Evolutionary conservation across 169 alveolate genomes (phyloP), one percentile per base, ranked within the genome.

Genomic region (Cryptosporidium tyzzeri): DNA sequence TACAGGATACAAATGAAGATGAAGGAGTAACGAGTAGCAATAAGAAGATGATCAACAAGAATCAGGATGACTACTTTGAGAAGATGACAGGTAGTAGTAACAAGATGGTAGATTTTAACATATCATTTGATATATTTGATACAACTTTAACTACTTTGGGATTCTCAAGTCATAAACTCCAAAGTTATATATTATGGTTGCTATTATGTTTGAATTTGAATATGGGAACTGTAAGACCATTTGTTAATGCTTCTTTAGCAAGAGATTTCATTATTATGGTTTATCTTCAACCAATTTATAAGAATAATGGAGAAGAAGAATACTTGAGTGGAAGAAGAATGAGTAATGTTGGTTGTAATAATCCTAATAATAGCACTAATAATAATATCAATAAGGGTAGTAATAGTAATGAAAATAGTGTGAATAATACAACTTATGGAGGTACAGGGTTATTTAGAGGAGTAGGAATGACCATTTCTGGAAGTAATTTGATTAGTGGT

Each of bases 121-220:
- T 73, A 31, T 73, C 86, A 31, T 73, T 73, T 73, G 86, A 73
- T 14, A 59, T 73, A 55, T 73, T 73, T 31, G 86, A 73, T 58
- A 48, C 70, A 5, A 39, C 86, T 14, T 35, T 73, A n/a, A 58
- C 86, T 18, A 41, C 86, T n/a, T 37, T 73, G 16, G 86, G 86
- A 33, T 73, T 73, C 35, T 73, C 86, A 3, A 73, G 71, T 21
- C 86, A 73, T 35, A 53, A 29, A n/a, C 45, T 73, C 6, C 86
- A 73, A 44, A 73, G 86, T 26, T 37, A 55, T n/a, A 55, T 73
- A 14, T 14, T 73, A 35, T 73, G 86, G 86, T n/a, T 73, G 18
- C 5, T 73, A 31, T n/a, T 73, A 6, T 73, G 86, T 58, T 73
- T 73, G 26, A 73, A 73, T 10, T n/a, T 55, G 18, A 73, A 55